These are phyloP conservation scores for Brassica napus DNA, from an alignment of 345 rosid species.

Conservation along the genomic window Da-Ae NC_063445.1:12279001-12279500, in stretches of 20 bases:
- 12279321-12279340: constrained; percentile 88
- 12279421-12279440: constrained; percentile 86
- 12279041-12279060: constrained; percentile 86
- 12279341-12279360: constrained; percentile 76
- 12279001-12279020: constrained; percentile 73
- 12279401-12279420: constrained; percentile 96
- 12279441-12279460: constrained; percentile 72
- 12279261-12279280: neutral
- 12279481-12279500: neutral
- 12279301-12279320: constrained; percentile 59
- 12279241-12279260: neutral
- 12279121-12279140: neutral
- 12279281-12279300: neutral
- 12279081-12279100: constrained; percentile 52
- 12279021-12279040: constrained; percentile 73
- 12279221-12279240: neutral
- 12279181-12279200: neutral
- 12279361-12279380: constrained; percentile 84
- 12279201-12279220: neutral
- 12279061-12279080: constrained; percentile 89
- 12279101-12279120: constrained; percentile 15
- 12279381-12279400: constrained; percentile 87
- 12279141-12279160: neutral
- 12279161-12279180: neutral
- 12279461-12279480: constrained; percentile 13